Percentiles rank a stretch among this genome's conserved stretches.
Conservation (phyloP, 768 basidiomycete species). For the Suillus tomentosus region DNA sequence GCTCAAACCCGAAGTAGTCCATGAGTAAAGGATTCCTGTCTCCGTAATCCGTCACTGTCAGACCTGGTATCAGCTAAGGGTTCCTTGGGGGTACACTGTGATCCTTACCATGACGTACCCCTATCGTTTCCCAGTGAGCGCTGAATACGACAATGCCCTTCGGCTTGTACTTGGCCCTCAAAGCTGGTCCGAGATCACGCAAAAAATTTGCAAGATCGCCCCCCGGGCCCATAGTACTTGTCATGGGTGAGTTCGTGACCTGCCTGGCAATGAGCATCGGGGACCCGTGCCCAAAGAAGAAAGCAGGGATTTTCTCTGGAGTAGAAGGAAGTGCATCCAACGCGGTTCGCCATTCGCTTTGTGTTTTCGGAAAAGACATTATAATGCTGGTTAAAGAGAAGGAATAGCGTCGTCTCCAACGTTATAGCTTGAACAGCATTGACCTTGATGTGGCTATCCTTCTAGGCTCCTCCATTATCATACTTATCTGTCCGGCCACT, state of each 20-base stretch:
- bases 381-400: not conserved
- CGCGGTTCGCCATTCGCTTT: constrained; percentile 50
- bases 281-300: constrained; percentile 78
- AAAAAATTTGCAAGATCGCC: constrained; percentile 63
- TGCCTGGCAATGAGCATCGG: constrained; percentile 41
- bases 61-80: not conserved
- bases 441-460: too few relatives aligned
- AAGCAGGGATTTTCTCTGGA: constrained; percentile 64
- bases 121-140: constrained; percentile 77
- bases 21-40: constrained; percentile 73
- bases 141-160: constrained; percentile 82
- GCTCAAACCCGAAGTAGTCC: constrained; percentile 74
- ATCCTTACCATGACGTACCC: constrained; percentile 55
- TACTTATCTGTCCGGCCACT: too few relatives aligned
- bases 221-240: constrained; percentile 42
- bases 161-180: constrained; percentile 72
- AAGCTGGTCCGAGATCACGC: constrained; percentile 61
- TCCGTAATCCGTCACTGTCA: constrained; percentile 72
- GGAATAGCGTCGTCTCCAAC: not conserved
- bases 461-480: too few relatives aligned
- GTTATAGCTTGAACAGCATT: not conserved
- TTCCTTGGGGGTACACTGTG: not conserved
- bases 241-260: constrained; percentile 11
- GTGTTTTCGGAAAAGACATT: constrained; percentile 35
- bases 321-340: constrained; percentile 57